A percentile compares a stretch with the other conserved stretches of the same genome.
These are phyloP conservation scores for Primulina eburnea DNA, from an alignment of 257 asterid species.

Conservation along the genomic window DNA sequence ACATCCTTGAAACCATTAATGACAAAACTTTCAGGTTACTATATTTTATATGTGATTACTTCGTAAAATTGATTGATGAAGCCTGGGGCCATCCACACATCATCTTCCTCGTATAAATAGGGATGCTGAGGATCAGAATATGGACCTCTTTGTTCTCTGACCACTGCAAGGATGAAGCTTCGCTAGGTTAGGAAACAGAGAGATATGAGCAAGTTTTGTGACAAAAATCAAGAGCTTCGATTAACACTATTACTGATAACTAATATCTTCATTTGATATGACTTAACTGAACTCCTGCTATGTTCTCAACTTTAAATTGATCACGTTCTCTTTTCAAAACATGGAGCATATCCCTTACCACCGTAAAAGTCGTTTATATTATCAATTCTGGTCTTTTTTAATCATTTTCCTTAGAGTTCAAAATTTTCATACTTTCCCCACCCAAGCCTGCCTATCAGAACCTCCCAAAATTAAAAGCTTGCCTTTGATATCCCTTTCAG, in stretches of 20 bases:
- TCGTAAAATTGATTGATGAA: slow-evolving; percentile 95
- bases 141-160: slow-evolving; percentile 89
- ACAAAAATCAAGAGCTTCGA: neutral
- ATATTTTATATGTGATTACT: slow-evolving; percentile 37
- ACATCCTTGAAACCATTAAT: slow-evolving; percentile 11
- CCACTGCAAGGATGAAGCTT: slow-evolving; percentile 50
- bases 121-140: slow-evolving; percentile 97
- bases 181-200: slow-evolving; percentile 1
- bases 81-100: slow-evolving; percentile 99
- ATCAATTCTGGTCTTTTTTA: neutral
- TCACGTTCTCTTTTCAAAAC: neutral
- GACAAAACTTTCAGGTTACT: neutral
- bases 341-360: neutral
- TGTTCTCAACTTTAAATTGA: neutral
- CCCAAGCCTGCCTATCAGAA: neutral
- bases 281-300: neutral
- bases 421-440: neutral
- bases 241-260: neutral
- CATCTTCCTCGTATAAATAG: slow-evolving; percentile 92
- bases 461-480: neutral
- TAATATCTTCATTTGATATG: neutral
- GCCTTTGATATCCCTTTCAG: neutral
- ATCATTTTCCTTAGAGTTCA: neutral
- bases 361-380: neutral
- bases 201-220: neutral